Evolutionary conservation across 2,329 filamentous ascomycete genomes (phyloP).

Genomic region (Sporothrix pallida): DNA sequence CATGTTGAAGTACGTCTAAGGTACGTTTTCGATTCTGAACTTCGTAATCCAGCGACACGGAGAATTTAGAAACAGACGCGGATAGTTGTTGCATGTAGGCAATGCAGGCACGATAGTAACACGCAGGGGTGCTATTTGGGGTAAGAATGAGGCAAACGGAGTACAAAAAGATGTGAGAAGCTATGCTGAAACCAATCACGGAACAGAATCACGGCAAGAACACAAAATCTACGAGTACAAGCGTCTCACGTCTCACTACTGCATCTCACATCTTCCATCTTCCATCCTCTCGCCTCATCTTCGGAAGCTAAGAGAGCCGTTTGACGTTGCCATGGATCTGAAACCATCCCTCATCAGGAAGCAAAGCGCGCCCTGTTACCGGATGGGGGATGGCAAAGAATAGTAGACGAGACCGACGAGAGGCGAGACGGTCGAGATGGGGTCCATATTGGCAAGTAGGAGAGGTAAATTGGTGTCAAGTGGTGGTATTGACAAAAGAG

Average conservation of each 20-base stretch:
- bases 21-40: no score
- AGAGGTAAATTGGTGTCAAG: background rate
- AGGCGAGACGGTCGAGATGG: background rate
- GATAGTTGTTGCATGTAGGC: background rate
- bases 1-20: background rate
- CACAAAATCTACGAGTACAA: background rate
- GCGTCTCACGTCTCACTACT: background rate
- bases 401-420: no score
- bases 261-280: no score
- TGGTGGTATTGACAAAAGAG: no score
- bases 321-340: background rate
- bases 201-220: background rate
- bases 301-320: background rate
- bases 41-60: no score
- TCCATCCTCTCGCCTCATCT: no score
- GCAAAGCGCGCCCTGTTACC: conserved; percentile 16
- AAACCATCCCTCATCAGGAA: conserved; percentile 23
- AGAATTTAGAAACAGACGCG: no score
- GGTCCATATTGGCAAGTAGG: background rate
- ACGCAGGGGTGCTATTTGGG: background rate
- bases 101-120: background rate
- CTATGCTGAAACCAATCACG: background rate
- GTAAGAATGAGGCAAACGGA: background rate
- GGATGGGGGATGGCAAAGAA: background rate
- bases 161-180: background rate